Evolutionary conservation across 805 yeast species (phyloP).

Genomic region (Osmozyma mogii): DNA sequence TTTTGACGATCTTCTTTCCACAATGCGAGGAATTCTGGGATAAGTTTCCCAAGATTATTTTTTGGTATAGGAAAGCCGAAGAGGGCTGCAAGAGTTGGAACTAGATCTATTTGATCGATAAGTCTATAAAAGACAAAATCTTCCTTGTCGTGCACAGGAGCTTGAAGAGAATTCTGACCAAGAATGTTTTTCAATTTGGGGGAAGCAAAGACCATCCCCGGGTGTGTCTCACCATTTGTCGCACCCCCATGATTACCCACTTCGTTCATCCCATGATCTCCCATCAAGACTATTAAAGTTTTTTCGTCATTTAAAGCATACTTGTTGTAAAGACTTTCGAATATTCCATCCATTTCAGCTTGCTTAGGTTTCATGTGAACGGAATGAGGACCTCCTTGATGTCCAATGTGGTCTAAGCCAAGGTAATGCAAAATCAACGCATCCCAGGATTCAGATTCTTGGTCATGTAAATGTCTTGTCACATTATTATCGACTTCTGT

Average conservation of each 20-base stretch:
- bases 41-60: slow-evolving; percentile 66
- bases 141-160: slow-evolving; percentile 31
- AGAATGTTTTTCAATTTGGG: slow-evolving; percentile 38
- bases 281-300: slow-evolving; percentile 69
- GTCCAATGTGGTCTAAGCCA: slow-evolving; percentile 97
- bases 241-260: slow-evolving; percentile 97
- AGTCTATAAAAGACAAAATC: slow-evolving; percentile 46
- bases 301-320: slow-evolving; percentile 13
- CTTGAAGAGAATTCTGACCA: slow-evolving; percentile 14
- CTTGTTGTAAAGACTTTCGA: slow-evolving; percentile 40
- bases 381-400: slow-evolving; percentile 87
- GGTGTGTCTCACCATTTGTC: slow-evolving; percentile 82
- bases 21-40: slow-evolving; percentile 47
- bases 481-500: slow-evolving; percentile 92
- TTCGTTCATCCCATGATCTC: slow-evolving; percentile 97
- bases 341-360: slow-evolving; percentile 71
- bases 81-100: slow-evolving; percentile 58
- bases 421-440: slow-evolving; percentile 80
- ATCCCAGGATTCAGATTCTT: slow-evolving; percentile 68
- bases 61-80: slow-evolving; percentile 62
- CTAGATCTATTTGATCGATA: slow-evolving; percentile 64
- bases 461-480: slow-evolving; percentile 73
- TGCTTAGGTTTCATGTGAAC: slow-evolving; percentile 77
- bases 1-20: slow-evolving; percentile 34
- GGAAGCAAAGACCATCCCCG: slow-evolving; percentile 69